These are phyloP conservation scores for Pelagomonas calceolata DNA, from an alignment of 108 stramenopile genomes.

Conservation along the genomic window DNA sequence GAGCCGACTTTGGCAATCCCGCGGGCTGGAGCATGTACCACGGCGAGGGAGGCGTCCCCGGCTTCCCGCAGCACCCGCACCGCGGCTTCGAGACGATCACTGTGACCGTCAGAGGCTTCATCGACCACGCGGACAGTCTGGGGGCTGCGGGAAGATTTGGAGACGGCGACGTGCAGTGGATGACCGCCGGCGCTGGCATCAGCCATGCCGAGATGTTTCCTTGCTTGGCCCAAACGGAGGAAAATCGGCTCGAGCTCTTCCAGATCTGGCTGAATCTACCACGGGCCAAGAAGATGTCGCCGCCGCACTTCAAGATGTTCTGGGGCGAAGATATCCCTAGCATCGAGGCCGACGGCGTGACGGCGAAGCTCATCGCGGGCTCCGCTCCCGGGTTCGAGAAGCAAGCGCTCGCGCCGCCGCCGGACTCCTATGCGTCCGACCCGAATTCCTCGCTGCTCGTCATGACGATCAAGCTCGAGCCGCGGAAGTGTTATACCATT, in stretches of 20 bases:
- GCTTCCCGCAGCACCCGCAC: conserved; percentile 37
- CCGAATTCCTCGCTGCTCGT: not conserved
- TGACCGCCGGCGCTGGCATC: conserved; percentile 38
- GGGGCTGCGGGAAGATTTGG: conserved; percentile 12
- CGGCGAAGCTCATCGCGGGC: not conserved
- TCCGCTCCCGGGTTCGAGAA: not conserved
- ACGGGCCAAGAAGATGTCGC: conserved; percentile 22
- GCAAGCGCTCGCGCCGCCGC: not conserved
- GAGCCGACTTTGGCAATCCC: conserved; percentile 43
- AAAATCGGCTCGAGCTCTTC: conserved; percentile 17
- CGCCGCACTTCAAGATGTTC: conserved; percentile 23
- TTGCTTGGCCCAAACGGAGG: conserved; percentile 5
- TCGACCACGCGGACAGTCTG: conserved; percentile 13
- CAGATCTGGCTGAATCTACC: conserved; percentile 33
- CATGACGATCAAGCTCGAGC: not conserved
- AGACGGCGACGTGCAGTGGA: conserved; percentile 39
- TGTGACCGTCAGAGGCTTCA: not conserved
- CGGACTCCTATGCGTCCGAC: not conserved
- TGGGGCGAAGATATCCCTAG: conserved; percentile 8
- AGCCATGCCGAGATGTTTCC: conserved; percentile 33
- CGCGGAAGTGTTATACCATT: not conserved
- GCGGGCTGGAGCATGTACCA: conserved; percentile 57
- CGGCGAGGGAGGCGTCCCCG: conserved; percentile 40
- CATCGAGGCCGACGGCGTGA: not conserved
- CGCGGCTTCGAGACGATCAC: conserved; percentile 28